These are phyloP conservation scores for Globisporangium irregulare DNA, from an alignment of 352 stramenopile genomes.

Conservation along the genomic window DNA sequence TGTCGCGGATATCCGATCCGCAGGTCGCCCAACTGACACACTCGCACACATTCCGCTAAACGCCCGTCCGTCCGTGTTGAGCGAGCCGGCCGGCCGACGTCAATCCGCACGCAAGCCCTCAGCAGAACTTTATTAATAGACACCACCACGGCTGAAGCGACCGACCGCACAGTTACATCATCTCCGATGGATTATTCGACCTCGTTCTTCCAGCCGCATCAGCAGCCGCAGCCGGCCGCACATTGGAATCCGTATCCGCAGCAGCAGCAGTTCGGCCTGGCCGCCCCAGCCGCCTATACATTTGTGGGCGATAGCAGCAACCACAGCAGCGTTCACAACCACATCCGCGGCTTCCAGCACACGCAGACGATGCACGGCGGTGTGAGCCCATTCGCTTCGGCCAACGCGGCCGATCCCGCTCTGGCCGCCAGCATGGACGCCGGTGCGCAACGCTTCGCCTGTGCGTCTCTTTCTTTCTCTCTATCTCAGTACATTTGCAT, in stretches of 20 bases:
- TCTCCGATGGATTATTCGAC: slow-evolving; percentile 1
- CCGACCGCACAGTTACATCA: background rate
- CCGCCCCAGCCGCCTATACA: background rate
- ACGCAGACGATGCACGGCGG: slow-evolving; percentile 9
- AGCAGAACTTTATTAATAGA: background rate
- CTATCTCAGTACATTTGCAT: slow-evolving; percentile 13
- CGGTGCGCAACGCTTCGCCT: slow-evolving; percentile 61
- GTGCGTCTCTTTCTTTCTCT: slow-evolving; percentile 32
- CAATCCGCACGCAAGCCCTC: background rate
- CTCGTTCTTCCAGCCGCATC: slow-evolving; percentile 1
- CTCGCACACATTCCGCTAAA: background rate
- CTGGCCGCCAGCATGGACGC: slow-evolving; percentile 30
- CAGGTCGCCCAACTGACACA: background rate
- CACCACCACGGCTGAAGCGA: background rate
- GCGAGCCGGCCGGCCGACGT: background rate
- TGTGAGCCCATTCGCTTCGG: slow-evolving; percentile 10
- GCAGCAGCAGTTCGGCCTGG: background rate
- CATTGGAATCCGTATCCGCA: background rate
- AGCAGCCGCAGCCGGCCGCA: background rate
- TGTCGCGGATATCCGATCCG: background rate
- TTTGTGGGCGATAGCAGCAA: background rate
- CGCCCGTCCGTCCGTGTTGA: background rate
- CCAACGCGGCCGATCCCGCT: slow-evolving; percentile 8
- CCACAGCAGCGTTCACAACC: background rate
- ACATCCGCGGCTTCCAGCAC: background rate